Conservation (phyloP, 768 basidiomycete species). For the Rhizopogon vesiculosus region DNA sequence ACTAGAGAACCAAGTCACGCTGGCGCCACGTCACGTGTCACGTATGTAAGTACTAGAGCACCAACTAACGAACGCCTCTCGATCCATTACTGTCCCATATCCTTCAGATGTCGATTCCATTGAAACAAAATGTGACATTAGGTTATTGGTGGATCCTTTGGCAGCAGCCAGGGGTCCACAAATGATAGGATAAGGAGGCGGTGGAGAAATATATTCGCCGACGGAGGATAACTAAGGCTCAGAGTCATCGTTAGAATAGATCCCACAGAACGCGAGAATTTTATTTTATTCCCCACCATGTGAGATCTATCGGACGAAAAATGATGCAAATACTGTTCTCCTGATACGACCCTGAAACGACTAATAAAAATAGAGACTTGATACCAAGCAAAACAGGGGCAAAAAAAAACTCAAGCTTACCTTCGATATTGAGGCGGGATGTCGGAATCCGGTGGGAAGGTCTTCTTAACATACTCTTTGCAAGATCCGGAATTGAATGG, state of each 20-base stretch:
- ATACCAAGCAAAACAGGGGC: constrained; percentile 1
- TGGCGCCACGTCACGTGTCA: not conserved
- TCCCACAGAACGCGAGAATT: constrained; percentile 8
- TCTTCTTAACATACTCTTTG: constrained; percentile 41
- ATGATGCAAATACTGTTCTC: constrained; percentile 42
- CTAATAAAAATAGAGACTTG: constrained; percentile 29
- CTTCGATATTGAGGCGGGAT: constrained; percentile 38
- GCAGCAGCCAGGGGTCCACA: constrained; percentile 38
- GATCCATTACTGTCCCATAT: constrained; percentile 39
- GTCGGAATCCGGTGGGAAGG: constrained; percentile 33
- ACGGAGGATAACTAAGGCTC: constrained; percentile 1
- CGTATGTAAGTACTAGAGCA: constrained; percentile 9
- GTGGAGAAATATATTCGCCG: constrained; percentile 35
- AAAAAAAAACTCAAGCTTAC: constrained; percentile 23
- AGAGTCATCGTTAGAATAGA: not conserved
- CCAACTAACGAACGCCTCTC: constrained; percentile 17
- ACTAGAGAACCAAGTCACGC: not conserved
- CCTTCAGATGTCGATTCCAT: constrained; percentile 34
- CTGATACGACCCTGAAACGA: constrained; percentile 58
- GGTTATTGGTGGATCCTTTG: constrained; percentile 41
- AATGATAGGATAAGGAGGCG: constrained; percentile 47
- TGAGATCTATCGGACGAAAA: constrained; percentile 77
- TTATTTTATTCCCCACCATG: constrained; percentile 45
- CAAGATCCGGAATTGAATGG: constrained; percentile 15
- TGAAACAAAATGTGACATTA: constrained; percentile 54